Percentiles rank a stretch among this genome's conserved stretches.
Conservation (phyloP, 805 yeast species). For the Clavispora phyllophila region DNA sequence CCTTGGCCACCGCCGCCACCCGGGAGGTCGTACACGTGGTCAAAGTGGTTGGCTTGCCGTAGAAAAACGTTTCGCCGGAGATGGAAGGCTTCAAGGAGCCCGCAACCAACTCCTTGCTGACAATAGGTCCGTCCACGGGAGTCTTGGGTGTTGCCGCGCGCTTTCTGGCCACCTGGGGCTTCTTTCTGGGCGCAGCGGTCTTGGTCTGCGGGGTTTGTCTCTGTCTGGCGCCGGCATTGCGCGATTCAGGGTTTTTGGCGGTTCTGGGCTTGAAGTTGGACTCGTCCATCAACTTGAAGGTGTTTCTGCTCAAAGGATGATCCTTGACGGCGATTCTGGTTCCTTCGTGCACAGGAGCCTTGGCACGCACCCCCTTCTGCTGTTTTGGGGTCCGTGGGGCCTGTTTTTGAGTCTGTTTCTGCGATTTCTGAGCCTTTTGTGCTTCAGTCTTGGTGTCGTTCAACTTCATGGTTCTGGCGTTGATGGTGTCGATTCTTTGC, state of each 20-base stretch:
- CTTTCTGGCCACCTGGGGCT: constrained; percentile 2
- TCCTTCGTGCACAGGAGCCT: not conserved
- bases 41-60: constrained; percentile 28
- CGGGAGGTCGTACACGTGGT: constrained; percentile 23
- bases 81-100: constrained; percentile 17
- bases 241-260: not conserved
- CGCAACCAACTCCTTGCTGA: constrained; percentile 12
- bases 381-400: not conserved
- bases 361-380: constrained; percentile 2
- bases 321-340: constrained; percentile 9
- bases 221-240: constrained; percentile 1
- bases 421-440: not conserved
- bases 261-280: constrained; percentile 1
- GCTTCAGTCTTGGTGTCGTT: constrained; percentile 1
- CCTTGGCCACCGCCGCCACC: constrained; percentile 38
- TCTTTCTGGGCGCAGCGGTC: not conserved
- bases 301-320: constrained; percentile 16
- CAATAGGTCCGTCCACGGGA: constrained; percentile 5
- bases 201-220: not conserved
- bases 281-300: constrained; percentile 10
- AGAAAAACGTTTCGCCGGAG: constrained; percentile 27
- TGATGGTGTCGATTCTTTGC: constrained; percentile 32
- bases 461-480: constrained; percentile 13
- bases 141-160: constrained; percentile 2
- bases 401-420: not conserved